Conservation (phyloP, 2,329 filamentous ascomycete genomes). For the Neopestalotiopsis sp. region DNA sequence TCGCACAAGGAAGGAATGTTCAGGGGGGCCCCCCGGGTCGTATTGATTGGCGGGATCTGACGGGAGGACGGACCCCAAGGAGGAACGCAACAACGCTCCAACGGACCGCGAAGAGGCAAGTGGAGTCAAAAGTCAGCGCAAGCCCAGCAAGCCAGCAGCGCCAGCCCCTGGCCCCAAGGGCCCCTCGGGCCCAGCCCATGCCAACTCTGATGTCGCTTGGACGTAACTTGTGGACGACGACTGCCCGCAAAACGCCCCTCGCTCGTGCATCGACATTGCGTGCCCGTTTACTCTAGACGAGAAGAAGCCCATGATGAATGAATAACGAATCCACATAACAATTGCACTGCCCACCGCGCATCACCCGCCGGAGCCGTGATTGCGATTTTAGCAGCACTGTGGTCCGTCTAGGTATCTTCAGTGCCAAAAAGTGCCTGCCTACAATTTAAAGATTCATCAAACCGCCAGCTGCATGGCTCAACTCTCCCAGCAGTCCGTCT, state of each 20-base stretch:
- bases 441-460: too few species aligned
- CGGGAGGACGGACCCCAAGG: slow-evolving; percentile 18
- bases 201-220: background rate
- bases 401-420: too few species aligned
- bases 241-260: too few species aligned
- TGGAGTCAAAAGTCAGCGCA: slow-evolving; percentile 1
- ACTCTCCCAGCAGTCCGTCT: background rate
- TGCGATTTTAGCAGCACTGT: background rate
- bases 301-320: too few species aligned
- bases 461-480: background rate
- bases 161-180: slow-evolving; percentile 6
- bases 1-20: slow-evolving; percentile 17
- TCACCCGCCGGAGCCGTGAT: background rate
- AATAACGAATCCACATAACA: too few species aligned
- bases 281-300: too few species aligned
- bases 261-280: too few species aligned
- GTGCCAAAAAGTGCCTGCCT: too few species aligned
- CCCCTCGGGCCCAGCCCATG: background rate
- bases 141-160: background rate
- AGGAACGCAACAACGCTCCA: background rate
- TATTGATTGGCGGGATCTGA: slow-evolving; percentile 20
- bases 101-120: slow-evolving; percentile 6
- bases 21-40: background rate
- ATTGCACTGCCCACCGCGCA: background rate
- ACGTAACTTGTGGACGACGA: background rate